Evolutionary conservation across 441 rosid species (phyloP).

Genomic region (Codiaeum variegatum): DNA sequence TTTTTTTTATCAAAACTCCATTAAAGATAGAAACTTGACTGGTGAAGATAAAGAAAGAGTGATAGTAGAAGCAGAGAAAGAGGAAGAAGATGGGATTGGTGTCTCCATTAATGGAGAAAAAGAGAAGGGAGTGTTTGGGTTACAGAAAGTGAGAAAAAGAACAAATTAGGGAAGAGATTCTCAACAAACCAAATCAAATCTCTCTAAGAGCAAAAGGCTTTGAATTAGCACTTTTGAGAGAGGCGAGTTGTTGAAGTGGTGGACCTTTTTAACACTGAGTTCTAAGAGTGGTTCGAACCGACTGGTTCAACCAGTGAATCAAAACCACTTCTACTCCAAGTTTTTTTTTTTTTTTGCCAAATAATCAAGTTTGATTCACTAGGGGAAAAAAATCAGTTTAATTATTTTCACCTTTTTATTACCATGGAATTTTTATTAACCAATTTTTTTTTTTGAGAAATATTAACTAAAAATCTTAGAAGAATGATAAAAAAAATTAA

Average conservation of each 20-base stretch:
- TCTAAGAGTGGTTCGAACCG: no score
- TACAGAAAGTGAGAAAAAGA: not conserved
- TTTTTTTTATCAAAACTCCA: not conserved
- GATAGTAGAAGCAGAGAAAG: not conserved
- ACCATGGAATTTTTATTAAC: no score
- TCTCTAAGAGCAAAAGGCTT: conserved; percentile 6
- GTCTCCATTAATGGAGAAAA: conserved; percentile 5
- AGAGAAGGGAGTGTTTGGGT: conserved; percentile 8
- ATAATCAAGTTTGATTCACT: no score
- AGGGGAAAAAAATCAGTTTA: no score
- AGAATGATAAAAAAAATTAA: no score
- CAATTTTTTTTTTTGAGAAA: no score
- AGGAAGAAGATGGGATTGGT: not conserved
- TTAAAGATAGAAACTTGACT: not conserved
- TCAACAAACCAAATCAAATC: not conserved
- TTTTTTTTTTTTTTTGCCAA: no score
- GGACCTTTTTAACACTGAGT: conserved; percentile 24
- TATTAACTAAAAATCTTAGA: no score
- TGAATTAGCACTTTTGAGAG: conserved; percentile 32
- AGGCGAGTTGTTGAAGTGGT: conserved; percentile 13
- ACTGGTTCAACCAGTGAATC: no score
- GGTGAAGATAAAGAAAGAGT: not conserved
- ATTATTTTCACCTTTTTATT: no score
- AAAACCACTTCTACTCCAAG: no score
- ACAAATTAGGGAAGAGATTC: conserved; percentile 5